Base-by-base conservation (phyloP, 768 basidiomycete genomes). In the Pisolithus tinctorius region DNA sequence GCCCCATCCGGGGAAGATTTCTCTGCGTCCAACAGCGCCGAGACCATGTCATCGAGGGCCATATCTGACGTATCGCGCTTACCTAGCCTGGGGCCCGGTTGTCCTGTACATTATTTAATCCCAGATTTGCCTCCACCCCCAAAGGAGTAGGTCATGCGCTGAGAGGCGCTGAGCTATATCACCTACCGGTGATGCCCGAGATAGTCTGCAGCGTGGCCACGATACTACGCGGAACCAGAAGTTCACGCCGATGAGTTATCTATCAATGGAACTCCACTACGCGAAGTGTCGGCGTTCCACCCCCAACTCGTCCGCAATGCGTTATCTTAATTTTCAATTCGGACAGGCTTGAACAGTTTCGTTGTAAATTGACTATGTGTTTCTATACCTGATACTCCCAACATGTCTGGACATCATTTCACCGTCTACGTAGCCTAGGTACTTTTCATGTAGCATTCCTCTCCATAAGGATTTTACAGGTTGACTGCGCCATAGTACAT, bases 41-140 rank as follows among this genome's bases (percentile, higher is more conserved):
- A 49, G 3, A 14, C 55, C 38, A 59, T 51, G 11, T 6, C 26
- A 9, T 37, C 45, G 49, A 55, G 48, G 49, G 44, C 45, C 17
- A 40, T 58, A 54, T 48, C 51, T 48, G 63, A 47, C 57, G 63
- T 74, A 54, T 51, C 44, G 29, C 77, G 70, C 57, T 76, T 76
- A 61, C 63, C 64, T 38, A 76, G 74, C 62, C 70, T 79, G 61
- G 77, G 73, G 47, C 70, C 70, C 31, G 71, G 71, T 25, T 66
- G 72, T 41, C 71, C 72, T 25, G 55, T 82, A 53, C 81, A 82
- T 62, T 81, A 79, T 68, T 60, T 82, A 52, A 81, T 82, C 39
- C 81, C 81, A 8, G 81, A 82, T 58, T 71, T 81, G 73, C 81
- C 80, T 16, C 63, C 60, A 17, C 64, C 64, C 10, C 60, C 55